A percentile compares a stretch with the other conserved stretches of the same genome.
Evolutionary conservation across 2,329 filamentous ascomycete genomes (phyloP).

Genomic region (Hysterium pulicare): DNA sequence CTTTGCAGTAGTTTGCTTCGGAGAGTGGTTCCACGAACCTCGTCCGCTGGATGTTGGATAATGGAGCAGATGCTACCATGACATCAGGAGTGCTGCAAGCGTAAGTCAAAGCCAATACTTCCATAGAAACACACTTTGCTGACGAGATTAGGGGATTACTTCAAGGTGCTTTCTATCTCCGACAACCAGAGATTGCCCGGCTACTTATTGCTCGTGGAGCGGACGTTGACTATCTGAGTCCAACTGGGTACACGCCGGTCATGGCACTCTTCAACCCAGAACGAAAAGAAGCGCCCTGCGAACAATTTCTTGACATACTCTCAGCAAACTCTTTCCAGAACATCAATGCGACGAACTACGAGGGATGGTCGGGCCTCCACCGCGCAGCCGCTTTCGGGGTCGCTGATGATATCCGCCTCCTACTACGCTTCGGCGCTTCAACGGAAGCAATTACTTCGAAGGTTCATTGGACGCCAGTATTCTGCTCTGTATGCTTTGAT

Average conservation of each 20-base stretch:
- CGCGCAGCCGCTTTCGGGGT: conserved; percentile 8
- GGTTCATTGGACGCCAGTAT: too few species aligned
- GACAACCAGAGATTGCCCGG: conserved; percentile 6
- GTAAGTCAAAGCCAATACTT: too few species aligned
- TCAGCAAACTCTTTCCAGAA: conserved; percentile 7
- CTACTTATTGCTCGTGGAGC: conserved; percentile 2
- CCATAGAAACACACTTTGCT: background rate
- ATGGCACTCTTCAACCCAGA: conserved; percentile 1
- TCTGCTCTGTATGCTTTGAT: too few species aligned
- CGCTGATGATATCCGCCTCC: background rate
- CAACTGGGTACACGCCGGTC: conserved; percentile 4
- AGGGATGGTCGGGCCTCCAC: conserved; percentile 9
- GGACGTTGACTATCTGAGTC: conserved; percentile 3
- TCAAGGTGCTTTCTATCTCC: background rate
- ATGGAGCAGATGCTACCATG: too few species aligned
- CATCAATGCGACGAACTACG: conserved; percentile 7
- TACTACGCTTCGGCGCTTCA: too few species aligned
- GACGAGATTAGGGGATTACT: too few species aligned
- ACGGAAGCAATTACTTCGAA: too few species aligned
- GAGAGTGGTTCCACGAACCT: too few species aligned
- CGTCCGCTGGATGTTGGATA: too few species aligned
- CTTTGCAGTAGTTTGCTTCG: too few species aligned
- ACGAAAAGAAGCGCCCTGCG: background rate
- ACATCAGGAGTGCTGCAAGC: too few species aligned
- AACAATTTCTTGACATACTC: conserved; percentile 8